Base-by-base conservation (phyloP, 176 grass and related monocot species). In the Oropetium thomaeum region DNA sequence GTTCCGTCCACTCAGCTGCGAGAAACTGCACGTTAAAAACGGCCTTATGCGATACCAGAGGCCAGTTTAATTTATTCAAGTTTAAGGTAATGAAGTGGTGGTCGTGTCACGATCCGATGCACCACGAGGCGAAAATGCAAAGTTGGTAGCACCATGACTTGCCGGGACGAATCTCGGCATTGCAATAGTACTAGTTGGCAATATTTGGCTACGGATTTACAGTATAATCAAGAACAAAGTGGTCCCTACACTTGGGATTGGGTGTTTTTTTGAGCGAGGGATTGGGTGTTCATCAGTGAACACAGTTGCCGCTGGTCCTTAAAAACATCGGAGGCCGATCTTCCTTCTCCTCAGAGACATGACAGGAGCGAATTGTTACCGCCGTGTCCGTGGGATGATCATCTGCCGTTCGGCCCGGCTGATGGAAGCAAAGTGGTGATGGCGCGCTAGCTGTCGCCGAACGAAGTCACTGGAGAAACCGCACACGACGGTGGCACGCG, bases 41-140 rank as follows among this genome's bases (percentile, higher is more conserved):
- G 80, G 70, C 74, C 78, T 62, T 61, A 38, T 35, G 69, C 38
- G 68, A 28, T 73, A 74, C 61, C 68, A 87, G 85, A 79, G 76
- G 85, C 5, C 69, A 67, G 11, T 74, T 76, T 79, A 67, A 8
- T 74, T 76, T 79, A 60, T 60, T 41, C 42, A 38, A 41, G 73
- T 39, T 72, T 40, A 22, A 59, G 10, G 58, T 1, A 23, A 47
- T 5, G 65, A 77, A 57, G 5, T 57, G 15, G 60, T 29, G 29
- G 5, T 57, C 10, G 60, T 29, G 29, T 20, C 45, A 81, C 62
- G 54, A 69, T 74, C 58, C 5, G 39, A 31, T 58, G 58, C 57
- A 40, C 29, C n/a, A 55, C 1, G 27, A 30, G 42, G 42, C 54
- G 26, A 35, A 35, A 28, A 42, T 10, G 26, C 28, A 15, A 42